Conservation (phyloP, 257 asterid genomes). For the Linderniella brevidens region DNA sequence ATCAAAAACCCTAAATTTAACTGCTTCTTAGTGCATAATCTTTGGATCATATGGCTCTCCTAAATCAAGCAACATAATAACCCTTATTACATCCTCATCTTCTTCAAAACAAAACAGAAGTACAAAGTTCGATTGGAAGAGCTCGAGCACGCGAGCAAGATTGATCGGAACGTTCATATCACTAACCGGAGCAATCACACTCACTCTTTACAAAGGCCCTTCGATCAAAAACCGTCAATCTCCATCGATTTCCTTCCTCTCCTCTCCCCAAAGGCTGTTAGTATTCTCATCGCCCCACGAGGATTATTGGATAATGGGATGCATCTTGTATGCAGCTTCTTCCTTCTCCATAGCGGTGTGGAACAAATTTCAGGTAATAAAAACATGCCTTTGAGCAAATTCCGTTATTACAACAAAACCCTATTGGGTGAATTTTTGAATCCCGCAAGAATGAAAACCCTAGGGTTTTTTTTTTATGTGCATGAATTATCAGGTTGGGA, state of each 20-base stretch:
- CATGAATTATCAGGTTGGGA: constrained; percentile 40
- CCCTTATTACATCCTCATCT: too few species aligned
- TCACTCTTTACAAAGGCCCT: constrained; percentile 46
- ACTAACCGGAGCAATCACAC: constrained; percentile 33
- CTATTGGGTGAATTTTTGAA: too few species aligned
- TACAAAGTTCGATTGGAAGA: constrained; percentile 30
- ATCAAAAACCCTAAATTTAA: too few species aligned
- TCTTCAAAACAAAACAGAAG: constrained; percentile 22
- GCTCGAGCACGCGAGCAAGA: constrained; percentile 34
- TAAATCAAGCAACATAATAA: too few species aligned
- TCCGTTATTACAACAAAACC: not conserved
- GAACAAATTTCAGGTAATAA: constrained; percentile 50
- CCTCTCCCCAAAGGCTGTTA: constrained; percentile 16
- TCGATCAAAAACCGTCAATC: constrained; percentile 24
- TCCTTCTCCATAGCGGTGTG: constrained; percentile 40
- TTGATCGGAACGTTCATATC: constrained; percentile 41
- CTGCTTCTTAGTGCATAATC: too few species aligned
- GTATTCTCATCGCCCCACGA: constrained; percentile 38
- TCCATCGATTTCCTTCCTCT: constrained; percentile 15
- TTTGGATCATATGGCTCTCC: too few species aligned
- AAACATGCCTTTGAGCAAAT: not conserved
- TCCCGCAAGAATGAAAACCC: too few species aligned
- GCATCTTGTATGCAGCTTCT: constrained; percentile 48
- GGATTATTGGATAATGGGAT: constrained; percentile 63
- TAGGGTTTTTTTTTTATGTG: too few species aligned